phyloP scores from a whole-genome alignment of 1,284 basidiomycete genomes.

The Irpex sp. region DNA sequence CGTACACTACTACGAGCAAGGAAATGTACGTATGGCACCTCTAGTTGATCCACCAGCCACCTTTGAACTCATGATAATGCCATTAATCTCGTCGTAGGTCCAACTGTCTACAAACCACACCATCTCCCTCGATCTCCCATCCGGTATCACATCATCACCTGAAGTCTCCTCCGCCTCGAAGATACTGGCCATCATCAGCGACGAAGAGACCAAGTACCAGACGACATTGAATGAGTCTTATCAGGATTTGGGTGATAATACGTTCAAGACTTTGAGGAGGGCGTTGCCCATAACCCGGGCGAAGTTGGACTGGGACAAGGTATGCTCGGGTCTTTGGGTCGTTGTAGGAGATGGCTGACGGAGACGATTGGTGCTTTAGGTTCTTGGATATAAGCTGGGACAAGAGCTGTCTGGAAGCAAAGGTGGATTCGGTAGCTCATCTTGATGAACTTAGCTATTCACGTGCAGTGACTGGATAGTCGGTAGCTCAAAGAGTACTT shows the following conservation, averaged over 20 bases:
- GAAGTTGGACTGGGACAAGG: slow-evolving; percentile 94
- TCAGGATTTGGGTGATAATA: slow-evolving; percentile 84
- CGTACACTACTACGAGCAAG: slow-evolving; percentile 96
- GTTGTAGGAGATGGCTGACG: not conserved
- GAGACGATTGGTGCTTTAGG: slow-evolving; percentile 63
- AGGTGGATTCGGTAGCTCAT: slow-evolving; percentile 48
- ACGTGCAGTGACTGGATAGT: not conserved
- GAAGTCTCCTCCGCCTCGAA: slow-evolving; percentile 62
- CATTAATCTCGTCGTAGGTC: slow-evolving; percentile 50
- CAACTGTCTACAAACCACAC: slow-evolving; percentile 80
- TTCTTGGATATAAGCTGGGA: slow-evolving; percentile 83
- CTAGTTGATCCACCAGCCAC: not conserved
- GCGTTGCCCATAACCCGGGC: slow-evolving; percentile 90
- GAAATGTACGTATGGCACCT: slow-evolving; percentile 63
- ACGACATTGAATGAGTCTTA: slow-evolving; percentile 77
- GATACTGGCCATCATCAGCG: slow-evolving; percentile 77
- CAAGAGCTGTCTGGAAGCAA: slow-evolving; percentile 77
- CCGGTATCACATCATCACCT: slow-evolving; percentile 56
- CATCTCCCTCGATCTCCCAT: slow-evolving; percentile 24
- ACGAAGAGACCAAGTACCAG: slow-evolving; percentile 78
- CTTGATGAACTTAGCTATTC: slow-evolving; percentile 9
- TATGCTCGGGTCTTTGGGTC: slow-evolving; percentile 26
- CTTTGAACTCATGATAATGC: not conserved
- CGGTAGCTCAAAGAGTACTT: too few species aligned
- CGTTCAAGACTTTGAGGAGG: slow-evolving; percentile 85